Evolutionary conservation across 2,329 filamentous ascomycete species (phyloP), one percentile per base, ranked within the genome.

Genomic region (Arthrobotrys sinensis): DNA sequence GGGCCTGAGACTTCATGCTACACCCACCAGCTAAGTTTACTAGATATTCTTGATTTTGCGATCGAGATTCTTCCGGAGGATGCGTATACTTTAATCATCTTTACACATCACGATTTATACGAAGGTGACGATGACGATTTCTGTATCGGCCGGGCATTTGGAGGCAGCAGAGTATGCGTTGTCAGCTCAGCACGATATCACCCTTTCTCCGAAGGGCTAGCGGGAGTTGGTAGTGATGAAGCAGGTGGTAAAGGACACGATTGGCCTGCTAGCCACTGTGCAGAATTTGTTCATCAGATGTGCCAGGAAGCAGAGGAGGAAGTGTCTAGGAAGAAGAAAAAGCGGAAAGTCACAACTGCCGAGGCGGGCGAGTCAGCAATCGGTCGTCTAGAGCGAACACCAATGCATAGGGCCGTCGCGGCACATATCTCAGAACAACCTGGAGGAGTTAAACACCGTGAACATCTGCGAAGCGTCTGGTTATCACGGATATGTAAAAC

Each of bases 71-170:
- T 91, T 0, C 90, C 89, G 0, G 63, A 80, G 0, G 88, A 91
- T 80, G 90, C 90, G 0, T 90, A 90, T 75, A 86, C 90, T 0
- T 81, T 91, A 0, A 81, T 90, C 0, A 82, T 92, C 40, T 81
- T 91, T 0, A 84, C 88, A 0, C 84, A 89, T 38, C 87, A 91
- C n/a, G 90, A 92, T 81, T 83, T 91, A 12, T 91, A 90, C 81
- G 90, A 92, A 80, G 87, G 87, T 62, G 88, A 90, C 0, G 88
- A 91, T 0, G 91, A 92, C 76, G 87, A 89, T 19, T 93, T 92
- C 81, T 89, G 88, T 66, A 91, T 90, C 78, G 91, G 90, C 0
- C 84, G 90, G 32, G 90, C 91, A 0, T 93, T 90, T 81, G 91
- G 91, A 0, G 89, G 87, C 0, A 89, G 88, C 72, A 85, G 90